phyloP scores from a whole-genome alignment of 2,329 filamentous ascomycete species.

The Xylaria multiplex region DNA sequence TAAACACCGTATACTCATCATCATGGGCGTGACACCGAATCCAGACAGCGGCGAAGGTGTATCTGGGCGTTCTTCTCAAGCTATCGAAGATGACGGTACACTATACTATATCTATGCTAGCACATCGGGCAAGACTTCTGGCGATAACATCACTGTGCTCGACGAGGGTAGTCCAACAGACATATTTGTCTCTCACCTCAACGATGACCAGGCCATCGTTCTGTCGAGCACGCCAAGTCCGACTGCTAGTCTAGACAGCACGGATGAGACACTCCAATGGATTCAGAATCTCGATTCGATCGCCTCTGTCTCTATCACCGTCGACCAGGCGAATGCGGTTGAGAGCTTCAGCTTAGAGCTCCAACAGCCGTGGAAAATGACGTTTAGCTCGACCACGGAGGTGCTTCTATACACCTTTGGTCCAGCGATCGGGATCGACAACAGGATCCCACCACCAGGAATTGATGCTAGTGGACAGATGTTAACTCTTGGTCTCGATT shows the following conservation, averaged over 20 bases:
- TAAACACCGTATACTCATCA: no score
- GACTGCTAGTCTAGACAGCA: conserved; percentile 15
- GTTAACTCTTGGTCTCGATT: conserved; percentile 9
- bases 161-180: conserved; percentile 14
- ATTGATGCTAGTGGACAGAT: conserved; percentile 19
- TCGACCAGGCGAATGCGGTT: background rate
- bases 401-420: conserved; percentile 27
- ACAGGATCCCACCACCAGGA: conserved; percentile 25
- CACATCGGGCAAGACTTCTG: background rate
- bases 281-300: conserved; percentile 15
- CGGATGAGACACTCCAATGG: conserved; percentile 22
- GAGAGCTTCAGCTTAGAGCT: conserved; percentile 25
- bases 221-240: conserved; percentile 10
- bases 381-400: conserved; percentile 27
- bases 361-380: conserved; percentile 24
- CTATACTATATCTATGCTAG: conserved; percentile 18
- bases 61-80: no score
- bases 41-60: no score
- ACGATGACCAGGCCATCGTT: conserved; percentile 19
- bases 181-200: conserved; percentile 14
- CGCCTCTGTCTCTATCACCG: conserved; percentile 15
- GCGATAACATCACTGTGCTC: conserved; percentile 10
- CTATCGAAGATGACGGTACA: background rate
- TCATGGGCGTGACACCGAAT: no score
- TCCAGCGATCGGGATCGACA: background rate